Percentiles rank a stretch among this genome's conserved stretches.
These are phyloP conservation scores for Rosa chinensis DNA, from an alignment of 306 rosid species.

Conservation along the genomic window DNA sequence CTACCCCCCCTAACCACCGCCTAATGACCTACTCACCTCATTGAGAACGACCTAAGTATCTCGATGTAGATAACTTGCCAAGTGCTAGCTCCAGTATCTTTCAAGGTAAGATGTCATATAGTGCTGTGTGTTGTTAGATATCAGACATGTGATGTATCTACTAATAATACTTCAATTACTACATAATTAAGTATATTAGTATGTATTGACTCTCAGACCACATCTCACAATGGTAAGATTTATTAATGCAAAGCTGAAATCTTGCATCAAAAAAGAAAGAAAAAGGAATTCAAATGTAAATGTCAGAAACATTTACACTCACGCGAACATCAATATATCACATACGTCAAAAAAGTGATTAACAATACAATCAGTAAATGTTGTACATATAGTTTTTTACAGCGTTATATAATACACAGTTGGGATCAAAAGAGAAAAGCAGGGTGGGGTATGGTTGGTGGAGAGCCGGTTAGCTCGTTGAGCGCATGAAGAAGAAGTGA, in stretches of 20 bases:
- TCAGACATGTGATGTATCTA: neutral
- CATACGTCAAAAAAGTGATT: no score
- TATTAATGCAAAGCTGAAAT: no score
- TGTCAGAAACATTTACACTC: no score
- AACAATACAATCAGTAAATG: no score
- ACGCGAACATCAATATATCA: no score
- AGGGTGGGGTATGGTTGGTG: conserved; percentile 68
- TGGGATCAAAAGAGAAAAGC: neutral
- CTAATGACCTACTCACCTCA: conserved; percentile 30
- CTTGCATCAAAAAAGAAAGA: no score
- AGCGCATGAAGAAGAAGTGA: conserved; percentile 34
- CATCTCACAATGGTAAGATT: no score
- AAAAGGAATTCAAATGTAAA: no score
- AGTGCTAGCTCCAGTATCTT: neutral
- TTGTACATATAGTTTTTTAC: neutral
- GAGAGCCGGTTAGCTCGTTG: conserved; percentile 61
- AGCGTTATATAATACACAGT: neutral
- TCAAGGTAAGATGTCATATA: neutral
- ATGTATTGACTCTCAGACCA: no score
- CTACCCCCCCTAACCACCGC: conserved; percentile 60
- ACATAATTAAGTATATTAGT: no score
- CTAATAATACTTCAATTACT: no score
- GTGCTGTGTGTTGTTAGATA: neutral
- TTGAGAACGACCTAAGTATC: conserved; percentile 32
- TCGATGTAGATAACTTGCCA: neutral